Base-by-base conservation (phyloP, 805 yeast genomes). In the Yarrowia porcina region DNA sequence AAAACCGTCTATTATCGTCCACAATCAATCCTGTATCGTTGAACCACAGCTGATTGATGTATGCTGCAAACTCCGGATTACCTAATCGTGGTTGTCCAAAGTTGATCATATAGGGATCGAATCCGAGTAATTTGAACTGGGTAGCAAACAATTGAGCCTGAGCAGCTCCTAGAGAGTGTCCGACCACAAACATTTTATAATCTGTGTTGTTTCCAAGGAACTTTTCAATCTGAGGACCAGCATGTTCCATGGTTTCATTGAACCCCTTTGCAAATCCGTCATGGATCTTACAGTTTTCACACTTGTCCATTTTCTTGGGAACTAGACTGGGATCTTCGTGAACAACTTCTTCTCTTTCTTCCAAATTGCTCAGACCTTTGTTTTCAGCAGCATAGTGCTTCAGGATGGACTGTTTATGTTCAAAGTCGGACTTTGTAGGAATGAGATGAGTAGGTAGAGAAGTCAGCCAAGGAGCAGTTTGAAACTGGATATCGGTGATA, bases 81-180 rank as follows among this genome's bases (percentile, higher is more conserved):
- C 62, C 62, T 0, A 57, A 9, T 20, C 49, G 27, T 10, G 62
- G 62, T 28, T 57, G 62, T 7, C 50, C 62, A 13, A 20, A 30
- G 38, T 23, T 41, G 23, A 57, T 13, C 30, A 57, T 18, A 10
- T 36, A 17, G 10, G 62, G 62, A 10, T 57, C 50, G 21, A 18
- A 42, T 11, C 50, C 50, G 8, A 35, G 49, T 39, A 57, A 39
- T 20, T 57, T 57, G 32, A 57, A 32, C 13, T 18, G 20, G 6
- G 41, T 21, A 4, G 41, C 62, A 41, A 41, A 57, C n/a, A 57
- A 30, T 15, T 21, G 38, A 4, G 62, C 62, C 30, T 32, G 38
- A 10, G 62, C 62, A 20, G 50, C 62, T 41, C 62, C 62, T 13
- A 57, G 41, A 8, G 62, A 57, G 39, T 57, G 62, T 17, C 62